phyloP scores from a whole-genome alignment of 345 rosid genomes.

The Moricandia moricandioides region DNA sequence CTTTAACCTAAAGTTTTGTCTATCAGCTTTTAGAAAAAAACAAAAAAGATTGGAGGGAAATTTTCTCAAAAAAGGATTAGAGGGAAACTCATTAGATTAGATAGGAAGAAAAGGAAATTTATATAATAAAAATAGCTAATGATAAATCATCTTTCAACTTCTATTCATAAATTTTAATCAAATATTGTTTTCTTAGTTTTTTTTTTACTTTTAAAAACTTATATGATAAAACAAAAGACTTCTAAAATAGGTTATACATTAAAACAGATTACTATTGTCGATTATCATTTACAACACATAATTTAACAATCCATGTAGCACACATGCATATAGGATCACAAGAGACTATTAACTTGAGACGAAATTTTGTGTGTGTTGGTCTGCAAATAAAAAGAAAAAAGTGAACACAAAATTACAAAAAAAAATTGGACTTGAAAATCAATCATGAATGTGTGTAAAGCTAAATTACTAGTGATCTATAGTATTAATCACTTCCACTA shows the following conservation, averaged over 20 bases:
- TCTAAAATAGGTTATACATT: not conserved
- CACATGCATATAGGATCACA: not conserved
- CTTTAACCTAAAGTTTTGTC: not conserved
- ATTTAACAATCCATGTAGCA: not conserved
- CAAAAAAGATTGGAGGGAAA: not conserved
- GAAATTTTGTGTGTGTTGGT: not conserved
- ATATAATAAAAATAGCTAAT: not conserved
- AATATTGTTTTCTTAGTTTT: not conserved
- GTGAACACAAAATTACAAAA: not conserved
- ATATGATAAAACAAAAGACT: not conserved
- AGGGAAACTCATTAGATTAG: not conserved
- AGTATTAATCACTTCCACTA: not conserved
- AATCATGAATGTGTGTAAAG: not conserved
- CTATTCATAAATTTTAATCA: not conserved
- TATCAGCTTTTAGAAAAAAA: not conserved
- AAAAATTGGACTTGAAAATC: not conserved
- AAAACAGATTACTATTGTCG: not conserved
- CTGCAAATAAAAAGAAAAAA: not conserved
- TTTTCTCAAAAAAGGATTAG: not conserved
- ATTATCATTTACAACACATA: not conserved
- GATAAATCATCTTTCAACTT: not conserved
- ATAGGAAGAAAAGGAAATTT: not conserved
- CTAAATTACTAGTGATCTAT: not conserved
- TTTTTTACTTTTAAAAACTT: not conserved
- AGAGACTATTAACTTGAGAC: not conserved